Base-by-base conservation (phyloP, 371 early-diverging fungal genomes). In the Mucor piriformis region DNA sequence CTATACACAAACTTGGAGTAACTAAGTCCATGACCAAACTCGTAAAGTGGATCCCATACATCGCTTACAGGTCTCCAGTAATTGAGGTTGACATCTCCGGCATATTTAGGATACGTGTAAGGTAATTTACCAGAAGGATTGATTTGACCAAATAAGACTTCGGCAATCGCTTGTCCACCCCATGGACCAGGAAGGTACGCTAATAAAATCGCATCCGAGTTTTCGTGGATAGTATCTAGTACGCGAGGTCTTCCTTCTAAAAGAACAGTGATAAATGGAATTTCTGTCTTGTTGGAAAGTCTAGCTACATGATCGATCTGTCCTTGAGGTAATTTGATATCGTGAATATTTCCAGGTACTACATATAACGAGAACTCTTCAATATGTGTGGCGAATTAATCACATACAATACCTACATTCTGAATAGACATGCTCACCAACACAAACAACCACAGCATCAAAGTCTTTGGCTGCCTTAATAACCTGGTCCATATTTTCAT, bases 1-100 rank as follows among this genome's bases (percentile, higher is more conserved):
- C 67, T 62, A 64, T 88, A 88, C 6, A 59, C 53, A 43, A 89
- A 72, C 0, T 66, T 59, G 1, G 84, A 77, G 50, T 88, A 88
- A 2, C 86, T 83, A 7, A 89, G 51, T 16, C 90, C 90, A 29
- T 74, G 76, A 3, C 88, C 83, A 59, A 89, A 89, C 11, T 79
- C 66, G 58, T 76, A 89, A 37, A 82, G 71, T 15, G 86, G 86
- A 20, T 74, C 70, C 54, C 73, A 77, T 2, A 59, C 59, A 20
- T 76, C 69, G 35, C 69, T 71, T 24, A 60, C 60, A 27, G 69
- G 65, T 29, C 68, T 46, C 66, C 74, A 69, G 42, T 71, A 66
- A 33, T 67, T 69, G 15, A 74, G 18, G n/a, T 63, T 69, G 34
- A 67, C 61, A 25, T 72, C 71, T 13, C 69, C 67, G 16, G 73